Conservation (phyloP, 495 filamentous ascomycete genomes). For the Penicillium odoratum region DNA sequence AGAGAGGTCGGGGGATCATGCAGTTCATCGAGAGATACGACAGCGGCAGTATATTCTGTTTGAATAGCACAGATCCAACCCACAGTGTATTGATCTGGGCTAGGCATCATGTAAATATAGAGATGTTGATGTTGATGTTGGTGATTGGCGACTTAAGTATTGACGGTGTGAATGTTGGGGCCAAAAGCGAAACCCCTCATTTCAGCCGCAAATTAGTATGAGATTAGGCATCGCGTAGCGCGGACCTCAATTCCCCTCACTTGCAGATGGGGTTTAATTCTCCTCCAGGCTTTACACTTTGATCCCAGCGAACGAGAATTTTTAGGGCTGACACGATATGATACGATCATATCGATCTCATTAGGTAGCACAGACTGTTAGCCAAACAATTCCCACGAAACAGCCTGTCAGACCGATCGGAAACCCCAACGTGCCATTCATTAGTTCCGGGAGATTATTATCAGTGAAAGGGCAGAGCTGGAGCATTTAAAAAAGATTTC, state of each 20-base stretch:
- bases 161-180: neutral
- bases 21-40: slow-evolving; percentile 39
- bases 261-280: neutral
- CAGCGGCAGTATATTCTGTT: slow-evolving; percentile 37
- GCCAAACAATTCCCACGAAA: too few relatives aligned
- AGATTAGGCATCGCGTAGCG: neutral
- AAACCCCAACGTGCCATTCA: neutral
- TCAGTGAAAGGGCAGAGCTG: neutral
- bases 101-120: neutral
- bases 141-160: neutral
- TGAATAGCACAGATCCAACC: slow-evolving; percentile 51
- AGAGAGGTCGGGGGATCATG: neutral
- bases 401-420: neutral
- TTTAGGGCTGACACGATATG: neutral
- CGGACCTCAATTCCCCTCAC: neutral
- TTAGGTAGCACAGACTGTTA: neutral
- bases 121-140: neutral
- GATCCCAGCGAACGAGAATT: neutral
- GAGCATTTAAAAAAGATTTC: neutral
- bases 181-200: neutral
- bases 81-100: slow-evolving; percentile 38
- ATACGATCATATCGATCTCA: neutral
- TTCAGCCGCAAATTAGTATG: neutral
- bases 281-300: neutral
- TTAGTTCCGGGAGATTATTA: neutral